Evolutionary conservation across 768 basidiomycete genomes (phyloP).

Genomic region (Suillus ampliporus): DNA sequence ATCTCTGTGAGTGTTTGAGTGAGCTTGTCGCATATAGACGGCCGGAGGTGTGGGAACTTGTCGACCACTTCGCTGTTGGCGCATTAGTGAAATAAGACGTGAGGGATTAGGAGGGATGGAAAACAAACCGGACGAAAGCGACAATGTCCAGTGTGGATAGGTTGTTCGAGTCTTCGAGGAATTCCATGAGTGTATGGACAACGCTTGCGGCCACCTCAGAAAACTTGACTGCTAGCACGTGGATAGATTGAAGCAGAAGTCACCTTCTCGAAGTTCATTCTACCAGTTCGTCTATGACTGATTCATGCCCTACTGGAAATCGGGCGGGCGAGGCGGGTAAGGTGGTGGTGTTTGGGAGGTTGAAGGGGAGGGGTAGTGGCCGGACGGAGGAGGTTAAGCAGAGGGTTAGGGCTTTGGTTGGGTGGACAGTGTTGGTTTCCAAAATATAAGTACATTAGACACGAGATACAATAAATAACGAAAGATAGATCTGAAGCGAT

Average conservation of each 20-base stretch:
- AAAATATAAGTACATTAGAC: neutral
- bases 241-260: constrained; percentile 95
- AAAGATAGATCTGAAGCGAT: too few species aligned
- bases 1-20: constrained; percentile 82
- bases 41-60: constrained; percentile 90
- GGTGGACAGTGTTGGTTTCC: too few species aligned
- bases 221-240: constrained; percentile 95
- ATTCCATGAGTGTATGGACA: constrained; percentile 92
- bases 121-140: constrained; percentile 66
- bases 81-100: neutral
- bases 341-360: too few species aligned
- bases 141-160: constrained; percentile 96
- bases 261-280: too few species aligned
- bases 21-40: constrained; percentile 85
- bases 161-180: constrained; percentile 94
- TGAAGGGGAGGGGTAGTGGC: too few species aligned
- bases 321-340: too few species aligned
- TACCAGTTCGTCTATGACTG: too few species aligned
- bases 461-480: too few species aligned
- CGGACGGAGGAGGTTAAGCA: too few species aligned
- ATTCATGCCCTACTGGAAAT: too few species aligned
- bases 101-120: neutral
- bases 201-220: constrained; percentile 96
- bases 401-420: too few species aligned
- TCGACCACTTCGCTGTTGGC: constrained; percentile 86